phyloP scores from a whole-genome alignment of 2,329 filamentous ascomycete genomes.

The Trichoderma citrinoviride region DNA sequence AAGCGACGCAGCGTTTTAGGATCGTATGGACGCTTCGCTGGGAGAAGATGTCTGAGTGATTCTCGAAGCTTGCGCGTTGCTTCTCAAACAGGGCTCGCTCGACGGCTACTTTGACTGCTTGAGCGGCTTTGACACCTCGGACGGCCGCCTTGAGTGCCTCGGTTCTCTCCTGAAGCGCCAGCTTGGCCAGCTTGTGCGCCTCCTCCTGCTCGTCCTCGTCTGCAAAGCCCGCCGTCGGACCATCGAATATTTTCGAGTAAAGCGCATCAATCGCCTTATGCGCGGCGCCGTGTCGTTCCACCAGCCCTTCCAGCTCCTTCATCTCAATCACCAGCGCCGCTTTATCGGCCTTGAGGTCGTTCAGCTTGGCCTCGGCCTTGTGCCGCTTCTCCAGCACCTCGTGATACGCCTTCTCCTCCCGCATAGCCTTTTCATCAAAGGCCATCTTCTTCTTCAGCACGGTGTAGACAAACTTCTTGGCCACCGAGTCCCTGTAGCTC shows the following conservation, averaged over 20 bases:
- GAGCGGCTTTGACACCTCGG: conserved; percentile 5
- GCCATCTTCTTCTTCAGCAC: conserved; percentile 14
- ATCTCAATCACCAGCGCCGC: conserved; percentile 2
- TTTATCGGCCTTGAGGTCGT: conserved; percentile 13
- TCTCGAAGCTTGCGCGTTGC: neutral
- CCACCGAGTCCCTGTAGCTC: conserved; percentile 15
- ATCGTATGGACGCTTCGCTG: conserved; percentile 1
- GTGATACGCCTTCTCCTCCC: conserved; percentile 15
- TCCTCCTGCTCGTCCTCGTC: conserved; percentile 21
- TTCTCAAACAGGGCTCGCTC: conserved; percentile 13
- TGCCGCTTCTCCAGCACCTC: conserved; percentile 17
- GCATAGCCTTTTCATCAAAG: conserved; percentile 13
- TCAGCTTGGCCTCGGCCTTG: conserved; percentile 5
- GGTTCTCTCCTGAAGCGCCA: conserved; percentile 14
- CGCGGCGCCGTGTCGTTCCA: conserved; percentile 4
- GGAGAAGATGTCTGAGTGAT: conserved; percentile 14
- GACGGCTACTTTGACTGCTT: conserved; percentile 19
- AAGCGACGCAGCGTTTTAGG: conserved; percentile 10
- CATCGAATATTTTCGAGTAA: conserved; percentile 17
- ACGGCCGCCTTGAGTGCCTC: conserved; percentile 18
- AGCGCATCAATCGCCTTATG: conserved; percentile 16
- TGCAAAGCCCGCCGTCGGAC: conserved; percentile 19
- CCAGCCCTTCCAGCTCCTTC: neutral
- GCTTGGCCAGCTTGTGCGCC: conserved; percentile 5
- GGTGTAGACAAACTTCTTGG: conserved; percentile 18